Conservation (phyloP, 163 green algal species). For the Scenedesmus sp. region DNA sequence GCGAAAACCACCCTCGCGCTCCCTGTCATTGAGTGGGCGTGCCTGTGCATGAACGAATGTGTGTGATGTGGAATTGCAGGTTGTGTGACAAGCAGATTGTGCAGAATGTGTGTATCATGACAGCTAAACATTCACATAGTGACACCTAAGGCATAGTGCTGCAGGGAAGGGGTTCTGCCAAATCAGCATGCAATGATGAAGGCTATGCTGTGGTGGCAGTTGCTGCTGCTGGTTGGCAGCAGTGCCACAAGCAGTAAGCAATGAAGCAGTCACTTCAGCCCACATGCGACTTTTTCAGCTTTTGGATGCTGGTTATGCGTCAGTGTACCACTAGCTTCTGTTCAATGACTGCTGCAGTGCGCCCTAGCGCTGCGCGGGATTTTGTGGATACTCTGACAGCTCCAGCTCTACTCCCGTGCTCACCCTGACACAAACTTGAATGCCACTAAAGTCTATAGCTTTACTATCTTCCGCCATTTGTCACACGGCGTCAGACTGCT, state of each 20-base stretch:
- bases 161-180: background rate
- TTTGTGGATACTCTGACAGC: background rate
- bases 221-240: conserved; percentile 12
- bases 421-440: conserved; percentile 49
- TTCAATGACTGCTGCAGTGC: background rate
- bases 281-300: background rate
- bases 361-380: background rate
- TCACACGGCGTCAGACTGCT: background rate
- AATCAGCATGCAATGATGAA: background rate
- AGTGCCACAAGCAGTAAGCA: background rate
- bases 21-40: conserved; percentile 70
- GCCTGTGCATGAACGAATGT: conserved; percentile 58
- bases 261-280: background rate
- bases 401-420: background rate
- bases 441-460: conserved; percentile 1
- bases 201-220: background rate
- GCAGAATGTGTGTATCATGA: too few species aligned
- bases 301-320: background rate
- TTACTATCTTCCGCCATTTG: background rate
- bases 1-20: conserved; percentile 67
- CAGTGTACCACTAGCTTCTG: background rate
- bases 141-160: background rate
- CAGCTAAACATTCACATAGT: too few species aligned
- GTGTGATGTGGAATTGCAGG: background rate
- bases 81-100: background rate